Percentiles rank a stretch among this genome's conserved stretches.
Conservation (phyloP, 225 moss, liverwort and hornwort species). For the Ulota crispa region DNA sequence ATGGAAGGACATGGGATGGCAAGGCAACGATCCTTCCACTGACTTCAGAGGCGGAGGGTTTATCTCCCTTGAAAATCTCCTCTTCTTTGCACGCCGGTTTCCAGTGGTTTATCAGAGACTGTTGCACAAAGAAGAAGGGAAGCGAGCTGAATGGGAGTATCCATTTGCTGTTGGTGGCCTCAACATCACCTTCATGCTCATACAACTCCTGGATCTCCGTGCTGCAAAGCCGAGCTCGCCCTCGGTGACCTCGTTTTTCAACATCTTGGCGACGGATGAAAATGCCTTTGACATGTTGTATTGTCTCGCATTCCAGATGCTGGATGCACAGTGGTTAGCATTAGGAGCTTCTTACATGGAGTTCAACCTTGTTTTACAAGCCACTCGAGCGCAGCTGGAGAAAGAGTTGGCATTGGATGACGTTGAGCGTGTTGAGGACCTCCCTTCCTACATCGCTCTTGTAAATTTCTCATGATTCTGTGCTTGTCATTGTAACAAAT, state of each 20-base stretch:
- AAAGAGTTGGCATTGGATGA: constrained; percentile 85
- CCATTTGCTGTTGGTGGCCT: constrained; percentile 90
- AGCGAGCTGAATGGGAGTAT: constrained; percentile 88
- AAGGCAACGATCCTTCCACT: constrained; percentile 82
- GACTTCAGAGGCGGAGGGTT: constrained; percentile 90
- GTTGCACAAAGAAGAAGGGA: constrained; percentile 76
- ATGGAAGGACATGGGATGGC: constrained; percentile 98
- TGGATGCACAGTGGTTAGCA: constrained; percentile 93
- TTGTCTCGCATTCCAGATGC: constrained; percentile 83
- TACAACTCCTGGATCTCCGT: constrained; percentile 84
- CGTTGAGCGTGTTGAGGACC: constrained; percentile 73
- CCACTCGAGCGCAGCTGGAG: constrained; percentile 79
- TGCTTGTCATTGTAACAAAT: constrained; percentile 19
- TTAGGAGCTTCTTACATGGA: constrained; percentile 92
- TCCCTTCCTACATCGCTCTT: constrained; percentile 67
- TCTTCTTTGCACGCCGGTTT: constrained; percentile 66
- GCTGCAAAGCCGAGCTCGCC: constrained; percentile 60
- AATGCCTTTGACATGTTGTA: constrained; percentile 83
- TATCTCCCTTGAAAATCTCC: constrained; percentile 74
- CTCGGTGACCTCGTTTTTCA: constrained; percentile 65
- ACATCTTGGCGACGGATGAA: constrained; percentile 79
- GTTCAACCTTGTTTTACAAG: constrained; percentile 82
- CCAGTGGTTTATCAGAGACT: constrained; percentile 69
- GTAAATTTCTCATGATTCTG: constrained; percentile 25
- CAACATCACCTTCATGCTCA: constrained; percentile 89